These are phyloP conservation scores for Dillenia suffruticosa DNA, from an alignment of 164 flowering plant species.

Conservation along the genomic window DNA sequence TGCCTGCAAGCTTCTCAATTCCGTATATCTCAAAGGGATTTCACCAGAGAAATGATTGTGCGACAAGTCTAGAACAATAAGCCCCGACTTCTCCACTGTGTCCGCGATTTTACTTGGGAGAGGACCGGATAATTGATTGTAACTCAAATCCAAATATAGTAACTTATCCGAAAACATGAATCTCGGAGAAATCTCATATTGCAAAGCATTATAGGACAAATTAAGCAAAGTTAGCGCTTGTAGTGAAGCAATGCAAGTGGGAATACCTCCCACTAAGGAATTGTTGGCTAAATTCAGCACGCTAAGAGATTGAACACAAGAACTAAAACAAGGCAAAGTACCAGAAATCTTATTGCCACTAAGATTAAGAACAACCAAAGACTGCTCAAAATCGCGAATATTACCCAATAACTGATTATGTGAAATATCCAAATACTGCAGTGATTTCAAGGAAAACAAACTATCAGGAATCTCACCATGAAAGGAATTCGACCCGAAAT, in stretches of 20 bases:
- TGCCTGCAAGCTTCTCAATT: conserved; percentile 77
- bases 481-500: conserved; percentile 47
- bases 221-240: conserved; percentile 53
- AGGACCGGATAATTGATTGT: conserved; percentile 64
- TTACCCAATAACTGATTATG: conserved; percentile 52
- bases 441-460: conserved; percentile 41
- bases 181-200: conserved; percentile 61
- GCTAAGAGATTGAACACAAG: conserved; percentile 45
- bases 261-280: conserved; percentile 71
- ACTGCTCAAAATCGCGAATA: conserved; percentile 48
- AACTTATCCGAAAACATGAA: conserved; percentile 68
- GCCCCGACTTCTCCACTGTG: conserved; percentile 61
- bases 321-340: conserved; percentile 68
- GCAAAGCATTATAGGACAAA: conserved; percentile 53
- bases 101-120: conserved; percentile 57
- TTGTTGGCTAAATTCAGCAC: conserved; percentile 60
- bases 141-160: conserved; percentile 70
- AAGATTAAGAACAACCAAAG: conserved; percentile 47
- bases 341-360: conserved; percentile 64
- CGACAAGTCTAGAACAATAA: conserved; percentile 74
- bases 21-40: conserved; percentile 66
- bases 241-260: conserved; percentile 68
- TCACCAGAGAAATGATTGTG: conserved; percentile 73
- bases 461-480: conserved; percentile 56
- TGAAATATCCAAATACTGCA: conserved; percentile 55